These are phyloP conservation scores for Metarhizium sp. DNA, from an alignment of 2,329 filamentous ascomycete genomes.

Conservation along the genomic window DNA sequence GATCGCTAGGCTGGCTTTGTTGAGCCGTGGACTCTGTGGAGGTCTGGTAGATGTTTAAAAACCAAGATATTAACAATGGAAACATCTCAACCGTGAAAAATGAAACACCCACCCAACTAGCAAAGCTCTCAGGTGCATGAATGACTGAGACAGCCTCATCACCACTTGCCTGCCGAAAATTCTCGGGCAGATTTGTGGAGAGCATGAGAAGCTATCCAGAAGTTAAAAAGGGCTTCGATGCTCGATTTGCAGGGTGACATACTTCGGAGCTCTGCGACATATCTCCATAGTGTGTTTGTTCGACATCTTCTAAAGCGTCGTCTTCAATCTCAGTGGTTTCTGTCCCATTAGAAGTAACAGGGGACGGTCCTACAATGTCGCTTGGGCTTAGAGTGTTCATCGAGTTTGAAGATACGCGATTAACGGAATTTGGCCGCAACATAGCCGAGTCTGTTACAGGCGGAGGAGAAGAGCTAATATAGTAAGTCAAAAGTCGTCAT, in stretches of 20 bases:
- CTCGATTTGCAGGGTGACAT: constrained; percentile 2
- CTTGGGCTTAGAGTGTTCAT: constrained; percentile 53
- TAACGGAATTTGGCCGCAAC: constrained; percentile 41
- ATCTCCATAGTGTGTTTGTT: constrained; percentile 16
- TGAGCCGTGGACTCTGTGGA: constrained; percentile 29
- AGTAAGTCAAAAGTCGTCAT: constrained; percentile 5
- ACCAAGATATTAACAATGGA: neutral
- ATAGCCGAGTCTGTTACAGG: constrained; percentile 33
- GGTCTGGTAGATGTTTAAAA: constrained; percentile 21
- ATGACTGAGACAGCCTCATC: constrained; percentile 86
- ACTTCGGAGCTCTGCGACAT: constrained; percentile 21
- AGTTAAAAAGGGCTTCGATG: constrained; percentile 6
- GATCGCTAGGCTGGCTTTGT: constrained; percentile 24
- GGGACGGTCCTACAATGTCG: constrained; percentile 69
- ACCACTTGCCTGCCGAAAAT: constrained; percentile 48
- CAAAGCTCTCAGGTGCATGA: constrained; percentile 77
- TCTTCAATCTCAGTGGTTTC: constrained; percentile 80
- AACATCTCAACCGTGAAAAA: constrained; percentile 14
- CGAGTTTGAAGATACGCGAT: constrained; percentile 37
- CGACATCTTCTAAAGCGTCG: constrained; percentile 55
- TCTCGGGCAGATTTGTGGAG: constrained; percentile 47
- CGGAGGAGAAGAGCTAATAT: constrained; percentile 25
- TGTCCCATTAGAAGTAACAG: constrained; percentile 77
- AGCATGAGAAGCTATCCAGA: constrained; percentile 39
- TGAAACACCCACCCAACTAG: constrained; percentile 56